Base-by-base conservation (phyloP, 768 basidiomycete species). In the Antrodiella citrinella region DNA sequence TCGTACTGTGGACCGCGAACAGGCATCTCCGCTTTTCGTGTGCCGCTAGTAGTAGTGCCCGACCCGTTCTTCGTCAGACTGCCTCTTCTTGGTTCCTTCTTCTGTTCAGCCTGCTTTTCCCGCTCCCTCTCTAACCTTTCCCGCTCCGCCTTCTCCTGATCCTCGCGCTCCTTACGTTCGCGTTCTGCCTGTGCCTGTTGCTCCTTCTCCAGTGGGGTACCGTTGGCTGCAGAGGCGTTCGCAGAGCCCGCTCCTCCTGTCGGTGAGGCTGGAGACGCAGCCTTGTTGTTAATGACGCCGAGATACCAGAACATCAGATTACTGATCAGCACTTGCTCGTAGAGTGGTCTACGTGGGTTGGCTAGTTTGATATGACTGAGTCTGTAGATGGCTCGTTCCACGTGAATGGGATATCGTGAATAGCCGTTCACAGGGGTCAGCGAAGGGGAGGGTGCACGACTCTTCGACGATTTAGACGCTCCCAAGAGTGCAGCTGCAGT, bases 271-370 rank as follows among this genome's bases (percentile, higher is more conserved):
- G 41, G 42, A 18, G 49, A 55, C 23, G 68, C 56, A 35, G 74
- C 57, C 18, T 90, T 80, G 68, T 95, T 93, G 68, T 97, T 96
- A 69, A 97, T 98, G 57, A 97, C 84, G 11, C 94, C 91, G 30
- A 99, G 77, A 65, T 98, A 99, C 96, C 96, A 99, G 75, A 99
- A 98, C 91, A 95, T 96, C 60, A 92, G 71, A 63, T 92, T 92
- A 62, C 86, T 90, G 66, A 90, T 91, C 51, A 91, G 71, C 48
- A 88, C 96, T 67, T 99, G 96, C 71, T 99, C 96, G 61, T 96
- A 98, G 15, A 99, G 74, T 22, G 96, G 94, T 42, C 96, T 78
- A 51, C 96, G 78, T 7, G 96, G 94, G 68, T 98, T 99, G 19
- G 96, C 96, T 42, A 99, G 75, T 67, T 99, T 99, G 75, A 99